Base-by-base conservation (phyloP, 805 yeast species). In the Nakazawaea ishiwadae region DNA sequence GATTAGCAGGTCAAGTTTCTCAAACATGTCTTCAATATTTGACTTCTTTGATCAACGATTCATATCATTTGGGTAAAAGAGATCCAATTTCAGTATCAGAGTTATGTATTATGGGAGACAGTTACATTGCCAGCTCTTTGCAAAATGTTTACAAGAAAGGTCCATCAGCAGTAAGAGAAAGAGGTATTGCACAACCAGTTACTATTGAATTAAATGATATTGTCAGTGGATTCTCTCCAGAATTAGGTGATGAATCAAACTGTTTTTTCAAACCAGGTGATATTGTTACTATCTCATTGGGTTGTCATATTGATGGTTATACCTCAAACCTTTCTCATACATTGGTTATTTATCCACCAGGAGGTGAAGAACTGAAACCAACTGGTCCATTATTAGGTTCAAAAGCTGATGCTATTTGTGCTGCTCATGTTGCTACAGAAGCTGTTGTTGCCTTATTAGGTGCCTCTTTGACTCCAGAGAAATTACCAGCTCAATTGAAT, bases 301-400 rank as follows among this genome's bases (percentile, higher is more conserved):
- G 97, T 37, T 90, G 84, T 45, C 97, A 93, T 49, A 77, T 93
- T 51, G 99, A 93, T 62, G 99, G 99, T 42, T 93, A 90, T 67
- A 85, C 97, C 10, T 80, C 96, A 1, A 77, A 79, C 58, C 79
- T 78, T 9, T 79, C 95, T 21, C 99, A 93, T 62, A 90, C 97
- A 2, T 56, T 88, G 48, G 93, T 89, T 23, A 79, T 89, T 40
- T 84, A 78, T 53, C 95, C 95, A 39, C 78, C 80, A 24, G 81
- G 79, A 39, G 65, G 60, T 18, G 60, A 64, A 20, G 56, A 62
- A 20, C 44, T 62, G 31, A 66, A 64, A 41, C 90, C 91, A 37
- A 62, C 74, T 15, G 93, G 88, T 27, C 98, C 99, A 11, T 69
- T 85, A 44, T 68, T 84, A 46, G 97, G 97, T 9, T 62, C 79